These are phyloP conservation scores for Microdochium bolleyi DNA, from an alignment of 2,329 filamentous ascomycete genomes.

Conservation along the genomic window DNA sequence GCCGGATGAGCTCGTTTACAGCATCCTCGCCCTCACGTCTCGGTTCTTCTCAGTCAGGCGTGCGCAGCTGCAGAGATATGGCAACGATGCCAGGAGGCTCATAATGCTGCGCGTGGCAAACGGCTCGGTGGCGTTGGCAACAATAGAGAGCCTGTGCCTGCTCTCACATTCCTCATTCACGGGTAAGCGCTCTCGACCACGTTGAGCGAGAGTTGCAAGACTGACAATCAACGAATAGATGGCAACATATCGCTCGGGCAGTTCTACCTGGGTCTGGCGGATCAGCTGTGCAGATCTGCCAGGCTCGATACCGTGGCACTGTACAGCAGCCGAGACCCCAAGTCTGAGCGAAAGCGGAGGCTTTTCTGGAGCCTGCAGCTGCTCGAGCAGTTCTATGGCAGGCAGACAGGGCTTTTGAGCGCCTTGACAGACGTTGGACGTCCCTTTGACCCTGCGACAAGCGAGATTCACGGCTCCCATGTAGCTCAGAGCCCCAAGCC, in stretches of 20 bases:
- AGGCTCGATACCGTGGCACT: constrained; percentile 34
- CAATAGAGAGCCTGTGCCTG: constrained; percentile 41
- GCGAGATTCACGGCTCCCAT: constrained; percentile 7
- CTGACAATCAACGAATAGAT: constrained; percentile 21
- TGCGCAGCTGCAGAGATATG: constrained; percentile 11
- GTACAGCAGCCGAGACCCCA: constrained; percentile 25
- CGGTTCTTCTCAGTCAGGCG: constrained; percentile 26
- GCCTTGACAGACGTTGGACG: constrained; percentile 32
- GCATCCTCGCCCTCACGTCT: constrained; percentile 29
- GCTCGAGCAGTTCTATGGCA: constrained; percentile 40
- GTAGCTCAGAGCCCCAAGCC: constrained; percentile 20
- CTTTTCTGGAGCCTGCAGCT: constrained; percentile 44
- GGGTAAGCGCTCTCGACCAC: constrained; percentile 20
- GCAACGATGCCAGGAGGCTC: constrained; percentile 26
- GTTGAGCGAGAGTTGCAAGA: constrained; percentile 1
- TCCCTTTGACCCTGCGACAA: constrained; percentile 18
- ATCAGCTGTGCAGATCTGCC: constrained; percentile 41
- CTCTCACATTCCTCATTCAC: constrained; percentile 41
- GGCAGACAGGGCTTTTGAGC: constrained; percentile 33
- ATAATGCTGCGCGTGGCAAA: constrained; percentile 43
- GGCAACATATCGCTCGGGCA: constrained; percentile 39
- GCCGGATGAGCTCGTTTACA: constrained; percentile 31
- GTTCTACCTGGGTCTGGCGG: constrained; percentile 40
- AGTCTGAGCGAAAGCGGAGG: constrained; percentile 35
- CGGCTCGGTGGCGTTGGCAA: constrained; percentile 38